Conservation (phyloP, 257 asterid species). For the Leptodermis oblonga region DNA sequence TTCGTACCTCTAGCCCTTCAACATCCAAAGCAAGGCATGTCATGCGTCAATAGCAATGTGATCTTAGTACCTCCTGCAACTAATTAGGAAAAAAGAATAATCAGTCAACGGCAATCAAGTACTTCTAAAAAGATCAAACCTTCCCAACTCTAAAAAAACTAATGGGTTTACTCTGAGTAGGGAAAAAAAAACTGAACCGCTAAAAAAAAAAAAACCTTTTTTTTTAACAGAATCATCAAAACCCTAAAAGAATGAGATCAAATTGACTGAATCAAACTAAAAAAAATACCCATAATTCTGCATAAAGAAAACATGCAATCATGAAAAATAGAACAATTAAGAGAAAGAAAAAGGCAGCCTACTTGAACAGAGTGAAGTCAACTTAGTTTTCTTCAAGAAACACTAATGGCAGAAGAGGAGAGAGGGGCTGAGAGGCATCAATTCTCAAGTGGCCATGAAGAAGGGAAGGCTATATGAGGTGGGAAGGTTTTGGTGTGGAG, state of each 20-base stretch:
- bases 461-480: not conserved
- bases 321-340: not conserved
- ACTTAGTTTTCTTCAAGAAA: not conserved
- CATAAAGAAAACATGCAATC: conserved; percentile 6
- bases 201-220: not conserved
- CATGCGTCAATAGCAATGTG: conserved; percentile 9
- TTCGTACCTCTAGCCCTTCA: conserved; percentile 13
- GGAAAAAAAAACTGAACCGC: not conserved
- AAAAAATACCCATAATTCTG: conserved; percentile 3
- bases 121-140: not conserved
- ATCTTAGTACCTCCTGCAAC: not conserved
- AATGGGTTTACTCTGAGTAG: not conserved
- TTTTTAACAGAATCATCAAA: not conserved
- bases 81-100: not conserved
- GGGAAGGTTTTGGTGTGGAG: not conserved
- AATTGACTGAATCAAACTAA: conserved; percentile 2
- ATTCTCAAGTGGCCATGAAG: not conserved
- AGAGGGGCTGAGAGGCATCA: not conserved
- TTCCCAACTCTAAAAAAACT: not conserved
- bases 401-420: not conserved
- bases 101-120: not conserved
- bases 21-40: not conserved
- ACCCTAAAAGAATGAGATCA: conserved; percentile 9
- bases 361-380: conserved; percentile 5
- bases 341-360: not conserved